A percentile compares a stretch with the other conserved stretches of the same genome.
phyloP scores from a whole-genome alignment of 345 rosid genomes.

The Orychophragmus violaceus region DNA sequence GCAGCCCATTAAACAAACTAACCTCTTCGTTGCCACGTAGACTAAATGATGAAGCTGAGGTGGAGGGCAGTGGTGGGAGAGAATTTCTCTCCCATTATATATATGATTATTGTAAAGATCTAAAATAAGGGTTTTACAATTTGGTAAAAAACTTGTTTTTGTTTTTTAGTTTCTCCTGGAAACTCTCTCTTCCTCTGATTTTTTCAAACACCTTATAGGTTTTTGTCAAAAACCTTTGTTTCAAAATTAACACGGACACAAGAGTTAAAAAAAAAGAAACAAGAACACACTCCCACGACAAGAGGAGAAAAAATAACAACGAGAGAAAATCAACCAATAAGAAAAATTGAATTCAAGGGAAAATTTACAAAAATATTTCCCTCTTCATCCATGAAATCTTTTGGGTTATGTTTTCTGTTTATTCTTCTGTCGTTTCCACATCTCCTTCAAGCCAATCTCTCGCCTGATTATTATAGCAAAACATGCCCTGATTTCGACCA shows the following conservation, averaged over 20 bases:
- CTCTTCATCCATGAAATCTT: constrained; percentile 4
- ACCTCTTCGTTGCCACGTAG: too few species aligned
- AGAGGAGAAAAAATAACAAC: not conserved
- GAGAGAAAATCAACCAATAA: not conserved
- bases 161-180: constrained; percentile 19
- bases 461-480: constrained; percentile 40
- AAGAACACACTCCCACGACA: not conserved
- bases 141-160: not conserved
- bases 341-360: not conserved
- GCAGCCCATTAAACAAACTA: too few species aligned
- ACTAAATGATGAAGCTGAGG: too few species aligned
- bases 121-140: constrained; percentile 7
- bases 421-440: not conserved
- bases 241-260: not conserved
- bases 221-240: constrained; percentile 1
- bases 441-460: constrained; percentile 22
- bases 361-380: not conserved
- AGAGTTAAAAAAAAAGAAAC: not conserved
- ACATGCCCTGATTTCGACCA: constrained; percentile 53
- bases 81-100: too few species aligned
- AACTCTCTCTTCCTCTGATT: constrained; percentile 7
- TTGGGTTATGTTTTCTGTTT: not conserved
- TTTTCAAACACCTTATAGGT: constrained; percentile 7
- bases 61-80: too few species aligned
- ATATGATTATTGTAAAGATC: too few species aligned